Evolutionary conservation across 768 basidiomycete genomes (phyloP).

Genomic region (Butyriboletus loyo): DNA sequence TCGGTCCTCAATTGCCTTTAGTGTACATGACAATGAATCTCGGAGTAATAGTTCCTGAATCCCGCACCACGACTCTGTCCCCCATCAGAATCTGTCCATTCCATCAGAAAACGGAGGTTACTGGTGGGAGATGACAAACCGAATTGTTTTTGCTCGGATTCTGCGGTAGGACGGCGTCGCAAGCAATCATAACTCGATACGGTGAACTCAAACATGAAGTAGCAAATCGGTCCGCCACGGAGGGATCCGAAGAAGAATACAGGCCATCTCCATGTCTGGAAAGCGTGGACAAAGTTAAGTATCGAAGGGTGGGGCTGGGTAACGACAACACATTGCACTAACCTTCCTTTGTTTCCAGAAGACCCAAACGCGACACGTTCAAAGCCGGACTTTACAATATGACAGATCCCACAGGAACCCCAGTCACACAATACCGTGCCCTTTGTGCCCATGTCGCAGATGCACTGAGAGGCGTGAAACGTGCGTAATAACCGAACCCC

Average conservation of each 20-base stretch:
- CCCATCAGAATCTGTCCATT: constrained; percentile 42
- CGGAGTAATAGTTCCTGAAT: constrained; percentile 54
- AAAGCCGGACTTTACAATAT: constrained; percentile 56
- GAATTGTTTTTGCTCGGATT: constrained; percentile 22
- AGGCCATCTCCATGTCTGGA: constrained; percentile 59
- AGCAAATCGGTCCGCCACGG: constrained; percentile 54
- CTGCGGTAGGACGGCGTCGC: constrained; percentile 47
- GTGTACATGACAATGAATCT: constrained; percentile 59
- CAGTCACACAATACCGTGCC: constrained; percentile 50
- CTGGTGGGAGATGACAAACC: constrained; percentile 20
- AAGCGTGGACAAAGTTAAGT: constrained; percentile 1
- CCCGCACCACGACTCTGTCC: constrained; percentile 51
- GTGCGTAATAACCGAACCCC: constrained; percentile 49
- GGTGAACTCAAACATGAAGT: constrained; percentile 67
- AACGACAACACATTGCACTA: constrained; percentile 13
- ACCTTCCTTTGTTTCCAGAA: constrained; percentile 54
- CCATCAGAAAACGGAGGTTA: constrained; percentile 26
- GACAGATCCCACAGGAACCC: constrained; percentile 65
- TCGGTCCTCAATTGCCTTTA: constrained; percentile 30
- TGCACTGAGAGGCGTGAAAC: constrained; percentile 63
- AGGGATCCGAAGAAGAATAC: constrained; percentile 61
- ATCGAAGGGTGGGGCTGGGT: neutral
- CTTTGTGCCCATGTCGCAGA: constrained; percentile 64
- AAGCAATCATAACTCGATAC: constrained; percentile 63
- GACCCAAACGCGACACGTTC: constrained; percentile 54